These are phyloP conservation scores for Coemansia sp. DNA, from an alignment of 192 early-diverging fungal genomes.

Conservation along the genomic window DNA sequence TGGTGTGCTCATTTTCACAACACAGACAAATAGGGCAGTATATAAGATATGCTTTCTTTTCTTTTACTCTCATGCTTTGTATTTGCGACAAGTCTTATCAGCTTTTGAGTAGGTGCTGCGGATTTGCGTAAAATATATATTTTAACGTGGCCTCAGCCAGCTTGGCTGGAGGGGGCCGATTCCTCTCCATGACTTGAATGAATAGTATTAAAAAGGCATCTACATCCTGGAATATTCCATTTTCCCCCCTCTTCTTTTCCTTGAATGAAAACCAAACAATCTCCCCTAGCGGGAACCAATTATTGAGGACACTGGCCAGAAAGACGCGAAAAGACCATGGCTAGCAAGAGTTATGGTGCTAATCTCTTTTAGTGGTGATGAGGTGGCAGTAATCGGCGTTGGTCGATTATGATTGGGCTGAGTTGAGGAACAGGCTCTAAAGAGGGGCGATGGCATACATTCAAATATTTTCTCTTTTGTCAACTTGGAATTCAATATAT, in stretches of 20 bases:
- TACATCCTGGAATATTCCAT: neutral
- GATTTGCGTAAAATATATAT: neutral
- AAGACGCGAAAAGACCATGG: no score
- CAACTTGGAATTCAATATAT: no score
- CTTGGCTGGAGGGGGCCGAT: neutral
- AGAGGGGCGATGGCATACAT: neutral
- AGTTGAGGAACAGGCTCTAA: neutral
- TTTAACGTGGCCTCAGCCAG: neutral
- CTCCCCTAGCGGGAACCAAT: no score
- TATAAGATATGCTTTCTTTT: neutral
- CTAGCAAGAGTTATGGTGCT: no score
- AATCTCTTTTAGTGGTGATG: no score
- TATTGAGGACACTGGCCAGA: no score
- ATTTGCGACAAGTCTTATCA: no score
- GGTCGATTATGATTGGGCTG: conserved; percentile 6
- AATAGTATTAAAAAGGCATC: neutral
- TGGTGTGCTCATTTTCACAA: neutral
- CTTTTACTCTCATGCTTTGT: no score
- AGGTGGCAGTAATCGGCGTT: conserved; percentile 1
- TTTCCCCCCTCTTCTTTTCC: neutral
- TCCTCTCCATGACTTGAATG: neutral
- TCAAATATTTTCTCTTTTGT: neutral
- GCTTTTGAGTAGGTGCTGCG: no score
- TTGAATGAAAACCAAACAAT: no score
- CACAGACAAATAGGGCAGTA: neutral